Evolutionary conservation across 2,329 filamentous ascomycete genomes (phyloP).

Genomic region (Diaporthe batatas): DNA sequence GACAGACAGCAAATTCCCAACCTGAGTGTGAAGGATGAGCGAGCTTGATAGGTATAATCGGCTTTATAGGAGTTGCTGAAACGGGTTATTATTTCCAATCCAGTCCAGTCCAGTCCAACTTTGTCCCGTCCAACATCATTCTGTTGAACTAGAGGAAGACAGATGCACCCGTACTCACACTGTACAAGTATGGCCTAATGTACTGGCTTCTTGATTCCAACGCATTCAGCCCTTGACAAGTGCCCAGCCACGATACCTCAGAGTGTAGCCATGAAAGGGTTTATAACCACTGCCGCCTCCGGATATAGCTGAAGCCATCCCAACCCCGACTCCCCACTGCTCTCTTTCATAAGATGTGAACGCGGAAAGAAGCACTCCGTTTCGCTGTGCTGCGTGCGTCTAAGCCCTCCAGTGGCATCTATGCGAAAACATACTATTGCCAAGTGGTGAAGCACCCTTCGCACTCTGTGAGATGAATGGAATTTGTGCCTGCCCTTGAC

Average conservation of each 20-base stretch:
- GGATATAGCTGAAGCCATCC: neutral
- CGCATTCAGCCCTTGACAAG: neutral
- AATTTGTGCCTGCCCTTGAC: constrained; percentile 14
- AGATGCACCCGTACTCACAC: too few species aligned
- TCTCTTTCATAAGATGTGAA: constrained; percentile 6
- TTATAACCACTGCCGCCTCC: constrained; percentile 9
- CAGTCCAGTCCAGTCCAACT: constrained; percentile 24
- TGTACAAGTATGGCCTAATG: too few species aligned
- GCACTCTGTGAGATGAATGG: neutral
- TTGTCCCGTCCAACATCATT: constrained; percentile 1
- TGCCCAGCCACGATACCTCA: neutral
- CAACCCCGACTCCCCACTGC: neutral
- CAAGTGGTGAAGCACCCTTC: neutral
- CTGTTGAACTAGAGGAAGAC: too few species aligned
- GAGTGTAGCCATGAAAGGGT: neutral
- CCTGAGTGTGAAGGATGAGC: too few species aligned
- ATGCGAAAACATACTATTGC: constrained; percentile 14
- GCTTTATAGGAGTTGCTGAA: constrained; percentile 2
- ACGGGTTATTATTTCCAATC: constrained; percentile 24
- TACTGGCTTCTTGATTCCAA: too few species aligned
- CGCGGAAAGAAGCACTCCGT: constrained; percentile 11
- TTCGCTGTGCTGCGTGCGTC: constrained; percentile 30
- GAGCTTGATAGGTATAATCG: neutral
- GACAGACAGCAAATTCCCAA: neutral
- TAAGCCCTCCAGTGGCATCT: constrained; percentile 22